Evolutionary conservation across 2,329 filamentous ascomycete species (phyloP), one percentile per base, ranked within the genome.

Genomic region (Alternaria gaisen): DNA sequence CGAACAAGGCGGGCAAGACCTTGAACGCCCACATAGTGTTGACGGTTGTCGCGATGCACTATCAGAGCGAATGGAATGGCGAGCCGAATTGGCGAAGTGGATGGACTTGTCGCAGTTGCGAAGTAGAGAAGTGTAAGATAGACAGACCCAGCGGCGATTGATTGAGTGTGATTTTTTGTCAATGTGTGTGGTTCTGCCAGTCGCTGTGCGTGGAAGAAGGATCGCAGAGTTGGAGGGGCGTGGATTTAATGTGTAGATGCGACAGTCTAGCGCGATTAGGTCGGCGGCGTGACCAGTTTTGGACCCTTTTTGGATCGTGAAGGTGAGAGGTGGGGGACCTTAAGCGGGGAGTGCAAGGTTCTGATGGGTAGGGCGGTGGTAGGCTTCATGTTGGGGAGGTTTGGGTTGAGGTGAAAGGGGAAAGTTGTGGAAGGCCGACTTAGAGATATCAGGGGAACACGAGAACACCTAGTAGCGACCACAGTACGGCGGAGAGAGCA

Each of bases 11-110:
- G n/a, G 42, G 42, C n/a, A 57, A 24, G 36, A 42, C 48, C 26
- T 53, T 53, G 34, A 30, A n/a, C 10, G 18, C 9, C 53, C 30
- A 57, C 54, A 58, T 61, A n/a, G n/a, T 53, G 9, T 32, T n/a
- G 36, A 36, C 10, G 36, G 48, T 28, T 44, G 36, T 42, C 11
- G 51, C 11, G 4, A 40, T 22, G 10, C 40, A 47, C 41, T 46
- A 47, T 47, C 42, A 36, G 20, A 22, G 40, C 5, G 53, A 26
- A 28, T 18, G 20, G 32, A 38, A 41, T 26, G 34, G 16, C 26
- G 52, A 22, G 48, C 36, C 1, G 30, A 48, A 30, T n/a, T 48
- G 30, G 20, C 46, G 16, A 20, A 14, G 28, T 22, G 18, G 32
- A 34, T 18, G 20, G 2, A 28, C 24, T 32, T 36, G 18, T 48